Evolutionary conservation across 2,329 filamentous ascomycete genomes (phyloP).

Genomic region (Calcarisporium arbuscula): DNA sequence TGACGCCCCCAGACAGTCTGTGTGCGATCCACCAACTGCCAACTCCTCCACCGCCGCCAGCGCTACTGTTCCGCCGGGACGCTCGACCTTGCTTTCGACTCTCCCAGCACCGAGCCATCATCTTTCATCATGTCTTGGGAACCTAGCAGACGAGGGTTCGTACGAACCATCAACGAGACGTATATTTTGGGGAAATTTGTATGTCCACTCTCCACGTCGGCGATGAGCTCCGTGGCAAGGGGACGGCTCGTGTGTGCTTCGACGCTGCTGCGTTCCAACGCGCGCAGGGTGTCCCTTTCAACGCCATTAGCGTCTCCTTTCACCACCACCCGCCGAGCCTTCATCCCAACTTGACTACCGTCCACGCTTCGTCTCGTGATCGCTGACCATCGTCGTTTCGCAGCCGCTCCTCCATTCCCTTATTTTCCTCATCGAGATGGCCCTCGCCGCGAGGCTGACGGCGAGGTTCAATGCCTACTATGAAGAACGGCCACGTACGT

Average conservation of each 20-base stretch:
- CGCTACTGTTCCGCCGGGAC: neutral
- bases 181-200: constrained; percentile 70
- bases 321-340: no score
- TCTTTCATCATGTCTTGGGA: constrained; percentile 47
- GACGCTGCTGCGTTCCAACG: neutral
- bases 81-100: no score
- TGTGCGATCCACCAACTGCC: neutral
- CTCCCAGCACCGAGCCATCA: neutral
- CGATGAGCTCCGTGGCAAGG: constrained; percentile 1
- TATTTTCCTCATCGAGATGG: constrained; percentile 84
- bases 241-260: neutral
- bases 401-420: constrained; percentile 84
- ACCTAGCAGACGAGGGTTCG: constrained; percentile 52
- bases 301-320: no score
- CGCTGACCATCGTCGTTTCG: constrained; percentile 13
- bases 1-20: neutral
- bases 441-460: constrained; percentile 72
- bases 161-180: constrained; percentile 56
- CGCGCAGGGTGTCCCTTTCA: no score
- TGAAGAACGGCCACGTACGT: constrained; percentile 74
- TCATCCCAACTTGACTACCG: no score
- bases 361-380: no score
- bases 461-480: constrained; percentile 93
- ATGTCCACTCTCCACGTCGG: constrained; percentile 30
- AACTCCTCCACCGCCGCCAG: neutral